Evolutionary conservation across 257 asterid genomes (phyloP), one percentile per base, ranked within the genome.

Genomic region (Solanum etuberosum): DNA sequence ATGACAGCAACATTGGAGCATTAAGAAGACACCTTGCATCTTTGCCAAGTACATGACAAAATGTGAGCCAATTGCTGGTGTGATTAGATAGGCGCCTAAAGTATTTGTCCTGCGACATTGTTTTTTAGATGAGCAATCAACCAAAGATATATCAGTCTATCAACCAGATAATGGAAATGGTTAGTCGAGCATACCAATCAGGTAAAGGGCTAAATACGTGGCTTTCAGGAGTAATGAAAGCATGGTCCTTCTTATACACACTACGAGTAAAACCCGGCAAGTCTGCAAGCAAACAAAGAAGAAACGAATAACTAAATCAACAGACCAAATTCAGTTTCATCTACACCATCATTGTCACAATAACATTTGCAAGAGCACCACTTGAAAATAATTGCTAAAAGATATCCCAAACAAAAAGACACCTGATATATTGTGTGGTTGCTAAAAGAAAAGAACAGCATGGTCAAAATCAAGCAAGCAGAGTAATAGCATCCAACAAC

Each of bases 241-340:
- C 98, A 93, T 97, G 99, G 90, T 95, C 97, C 82, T 88, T 90
- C 86, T 87, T 94, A 91, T 94, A 94, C 70, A 95, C 97, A 48
- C 99, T 97, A 72, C 99, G 98, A 3, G 99, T 97, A 86, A 95
- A 97, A 32, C 98, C 99, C 3, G 99, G 98, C 91, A 95, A 94
- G 90, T 97, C 99, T 97, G 92, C 23, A 88, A 87, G 88, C 15
- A 21, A 20, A 85, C 25, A 25, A 80, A 4, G 59, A 80, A 80
- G 16, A 80, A 46, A 46, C 3, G 0, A 43, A 80, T 78, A 78
- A 8, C 84, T 27, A 78, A 78, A 8, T 78, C 37, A 43, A 16
- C 21, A 46, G 29, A 29, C 65, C 65, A 68, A 87, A 25, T 37
- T 89, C 34, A 89, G 88, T 89, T 80, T 65, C 76, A 23, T 40